phyloP scores from a whole-genome alignment of 2,329 filamentous ascomycete genomes.

The Phialemonium atrogriseum region DNA sequence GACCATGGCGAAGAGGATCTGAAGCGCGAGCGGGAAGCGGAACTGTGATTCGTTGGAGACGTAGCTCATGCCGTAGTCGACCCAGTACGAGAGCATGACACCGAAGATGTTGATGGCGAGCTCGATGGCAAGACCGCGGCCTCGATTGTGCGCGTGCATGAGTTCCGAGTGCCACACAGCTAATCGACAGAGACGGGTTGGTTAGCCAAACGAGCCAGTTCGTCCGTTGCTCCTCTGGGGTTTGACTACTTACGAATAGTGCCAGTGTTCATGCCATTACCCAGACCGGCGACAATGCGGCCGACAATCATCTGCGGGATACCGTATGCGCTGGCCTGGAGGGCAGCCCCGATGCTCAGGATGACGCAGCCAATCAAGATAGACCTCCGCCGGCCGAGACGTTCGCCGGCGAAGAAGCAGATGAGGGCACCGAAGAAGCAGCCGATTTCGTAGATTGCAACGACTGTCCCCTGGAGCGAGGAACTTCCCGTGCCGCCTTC shows the following conservation, averaged over 20 bases:
- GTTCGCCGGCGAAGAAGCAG: constrained; percentile 12
- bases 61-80: constrained; percentile 23
- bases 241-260: no score
- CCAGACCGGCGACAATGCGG: constrained; percentile 25
- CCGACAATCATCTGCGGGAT: constrained; percentile 32
- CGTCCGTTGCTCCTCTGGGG: constrained; percentile 25
- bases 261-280: constrained; percentile 20
- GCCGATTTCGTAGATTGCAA: constrained; percentile 28
- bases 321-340: constrained; percentile 22
- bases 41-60: constrained; percentile 18
- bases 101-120: constrained; percentile 16
- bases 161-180: constrained; percentile 33
- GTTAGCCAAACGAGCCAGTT: background rate
- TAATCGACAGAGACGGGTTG: no score
- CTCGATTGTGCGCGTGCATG: constrained; percentile 31
- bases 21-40: constrained; percentile 22
- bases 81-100: constrained; percentile 21
- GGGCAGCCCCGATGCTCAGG: constrained; percentile 16
- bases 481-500: no score
- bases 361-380: constrained; percentile 18
- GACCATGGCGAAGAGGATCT: constrained; percentile 21
- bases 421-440: constrained; percentile 26
- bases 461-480: constrained; percentile 32
- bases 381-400: constrained; percentile 11
- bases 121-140: constrained; percentile 33